phyloP scores from a whole-genome alignment of 208 protist genomes.

The Acanthamoeba castellanii region DNA sequence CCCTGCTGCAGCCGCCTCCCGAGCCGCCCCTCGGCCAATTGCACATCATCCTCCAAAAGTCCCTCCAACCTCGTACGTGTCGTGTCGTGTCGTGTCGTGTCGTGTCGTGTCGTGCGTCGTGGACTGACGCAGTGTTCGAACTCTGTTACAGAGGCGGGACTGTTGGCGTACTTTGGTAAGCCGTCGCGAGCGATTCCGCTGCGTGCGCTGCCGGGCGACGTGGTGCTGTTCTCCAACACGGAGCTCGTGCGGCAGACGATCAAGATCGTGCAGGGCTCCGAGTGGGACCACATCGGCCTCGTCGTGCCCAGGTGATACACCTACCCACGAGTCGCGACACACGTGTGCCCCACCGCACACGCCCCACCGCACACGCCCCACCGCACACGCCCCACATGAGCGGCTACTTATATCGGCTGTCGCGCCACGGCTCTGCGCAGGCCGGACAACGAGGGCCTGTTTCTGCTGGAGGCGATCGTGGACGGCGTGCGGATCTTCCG shows the following conservation, averaged over 20 bases:
- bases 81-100: neutral
- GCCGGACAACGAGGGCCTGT: neutral
- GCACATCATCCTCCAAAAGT: neutral
- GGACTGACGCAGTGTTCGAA: neutral
- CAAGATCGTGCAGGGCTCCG: neutral
- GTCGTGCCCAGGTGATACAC: neutral
- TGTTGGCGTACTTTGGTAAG: conserved; percentile 1
- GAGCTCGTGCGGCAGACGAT: conserved; percentile 1
- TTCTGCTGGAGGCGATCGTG: conserved; percentile 6
- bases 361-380: too few species aligned
- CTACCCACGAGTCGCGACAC: neutral
- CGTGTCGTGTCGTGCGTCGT: neutral
- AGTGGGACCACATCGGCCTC: neutral
- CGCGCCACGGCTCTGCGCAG: too few species aligned
- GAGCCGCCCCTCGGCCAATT: neutral
- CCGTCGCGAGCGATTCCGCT: conserved; percentile 22
- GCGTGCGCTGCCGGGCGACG: neutral
- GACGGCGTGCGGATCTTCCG: neutral
- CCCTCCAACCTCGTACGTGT: neutral
- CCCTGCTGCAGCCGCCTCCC: neutral
- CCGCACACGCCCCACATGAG: too few species aligned
- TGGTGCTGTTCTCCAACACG: conserved; percentile 43
- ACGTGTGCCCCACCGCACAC: too few species aligned
- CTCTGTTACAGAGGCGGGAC: neutral
- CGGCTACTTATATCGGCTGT: too few species aligned